Evolutionary conservation across 2,329 filamentous ascomycete species (phyloP), one percentile per base, ranked within the genome.

Genomic region (Exophiala aquamarina): DNA sequence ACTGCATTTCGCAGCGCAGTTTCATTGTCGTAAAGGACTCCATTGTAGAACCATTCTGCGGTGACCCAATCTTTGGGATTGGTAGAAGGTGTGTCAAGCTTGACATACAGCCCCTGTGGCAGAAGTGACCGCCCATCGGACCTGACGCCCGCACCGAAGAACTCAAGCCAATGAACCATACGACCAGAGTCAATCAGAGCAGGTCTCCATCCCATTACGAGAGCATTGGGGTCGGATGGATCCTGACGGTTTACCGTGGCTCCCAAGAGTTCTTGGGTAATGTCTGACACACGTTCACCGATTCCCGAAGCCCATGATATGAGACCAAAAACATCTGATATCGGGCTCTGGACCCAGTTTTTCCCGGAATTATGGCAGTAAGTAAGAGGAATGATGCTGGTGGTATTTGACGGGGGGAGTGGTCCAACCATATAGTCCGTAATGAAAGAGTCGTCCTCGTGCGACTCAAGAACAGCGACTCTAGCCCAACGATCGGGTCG

Each of bases 1-100:
- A 56, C 73, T 2, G 75, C 75, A 0, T 45, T 55, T 26, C 73
- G 63, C 59, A 80, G 75, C 3, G 67, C 69, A 14, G 77, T 66
- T 1, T 72, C 74, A 3, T 72, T 72, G 23, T 68, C 59, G 55
- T 81, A 83, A 50, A 75, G 75, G n/a, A 75, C 60, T 35, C 72
- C 71, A 47, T 78, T 73, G 57, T 79, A 81, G 13, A 77, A 71
- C 75, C 77, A 81, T 2, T 73, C 74, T 14, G 70, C 65, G 0
- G 78, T 59, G 11, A 59, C 65, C 79, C 79, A 82, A 28, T 73
- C 63, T 11, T 67, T 65, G 7, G 74, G 70, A 49, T 81, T 72
- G 4, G 74, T 68, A 0, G 75, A 74, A 0, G 75, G 79, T 1
- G 78, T 60, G 50, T 82, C 73, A 15, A 63, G 48, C 35, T 63